phyloP scores from a whole-genome alignment of 352 stramenopile genomes.

The Pythium biforme region DNA sequence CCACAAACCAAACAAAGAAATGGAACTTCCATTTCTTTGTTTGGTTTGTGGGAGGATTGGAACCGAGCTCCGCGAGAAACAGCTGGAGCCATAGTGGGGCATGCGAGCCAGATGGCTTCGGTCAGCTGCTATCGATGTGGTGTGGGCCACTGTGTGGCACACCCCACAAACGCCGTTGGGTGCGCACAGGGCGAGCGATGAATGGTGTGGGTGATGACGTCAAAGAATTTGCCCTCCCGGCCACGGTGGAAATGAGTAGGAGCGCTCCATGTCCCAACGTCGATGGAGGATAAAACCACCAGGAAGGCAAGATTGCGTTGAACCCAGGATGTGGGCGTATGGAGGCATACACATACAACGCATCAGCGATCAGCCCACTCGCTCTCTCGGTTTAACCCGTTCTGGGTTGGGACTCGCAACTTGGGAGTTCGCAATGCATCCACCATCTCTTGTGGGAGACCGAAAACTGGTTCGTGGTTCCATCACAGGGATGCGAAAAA shows the following conservation, averaged over 20 bases:
- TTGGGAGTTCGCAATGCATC: neutral
- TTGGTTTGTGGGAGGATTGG: neutral
- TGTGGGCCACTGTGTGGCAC: neutral
- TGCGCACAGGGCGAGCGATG: neutral
- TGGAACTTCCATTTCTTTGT: too few species aligned
- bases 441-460: neutral
- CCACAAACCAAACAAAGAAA: neutral
- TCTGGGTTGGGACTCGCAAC: too few species aligned
- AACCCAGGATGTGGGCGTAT: neutral
- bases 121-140: neutral
- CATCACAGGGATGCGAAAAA: neutral
- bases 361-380: too few species aligned
- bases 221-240: too few species aligned
- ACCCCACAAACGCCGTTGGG: neutral
- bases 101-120: neutral
- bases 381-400: too few species aligned
- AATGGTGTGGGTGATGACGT: neutral
- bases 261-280: too few species aligned
- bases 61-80: conserved; percentile 2
- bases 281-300: neutral
- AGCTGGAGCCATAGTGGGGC: conserved; percentile 6
- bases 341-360: neutral
- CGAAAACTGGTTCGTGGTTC: neutral
- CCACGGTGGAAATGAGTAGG: neutral
- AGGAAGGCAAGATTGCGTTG: neutral